Evolutionary conservation across 495 filamentous ascomycete genomes (phyloP).

Genomic region (Rhizodiscina lignyota): DNA sequence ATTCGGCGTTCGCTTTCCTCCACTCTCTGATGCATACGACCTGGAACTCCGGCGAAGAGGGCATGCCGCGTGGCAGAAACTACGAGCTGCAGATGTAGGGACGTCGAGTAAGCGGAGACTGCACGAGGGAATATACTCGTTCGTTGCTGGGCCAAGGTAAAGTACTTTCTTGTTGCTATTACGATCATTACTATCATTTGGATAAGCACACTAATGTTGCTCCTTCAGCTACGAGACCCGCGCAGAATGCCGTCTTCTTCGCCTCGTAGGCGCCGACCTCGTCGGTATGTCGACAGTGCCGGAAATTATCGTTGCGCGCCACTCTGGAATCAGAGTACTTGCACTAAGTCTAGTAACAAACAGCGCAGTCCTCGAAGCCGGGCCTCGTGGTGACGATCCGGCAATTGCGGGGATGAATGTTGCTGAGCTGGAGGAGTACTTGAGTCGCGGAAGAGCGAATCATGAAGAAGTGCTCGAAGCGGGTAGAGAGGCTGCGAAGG

Average conservation of each 20-base stretch:
- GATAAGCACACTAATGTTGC: slow-evolving; percentile 1
- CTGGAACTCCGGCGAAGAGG: slow-evolving; percentile 43
- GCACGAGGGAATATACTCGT: slow-evolving; percentile 64
- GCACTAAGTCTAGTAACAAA: slow-evolving; percentile 70
- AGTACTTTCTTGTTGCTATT: slow-evolving; percentile 6
- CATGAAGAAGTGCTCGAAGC: slow-evolving; percentile 60
- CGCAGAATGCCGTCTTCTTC: slow-evolving; percentile 61
- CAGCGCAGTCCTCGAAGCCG: slow-evolving; percentile 45
- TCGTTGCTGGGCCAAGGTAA: slow-evolving; percentile 54
- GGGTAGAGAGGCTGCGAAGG: slow-evolving; percentile 41
- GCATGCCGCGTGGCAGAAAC: slow-evolving; percentile 42
- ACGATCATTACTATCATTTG: background rate
- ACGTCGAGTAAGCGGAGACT: slow-evolving; percentile 30
- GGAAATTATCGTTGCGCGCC: slow-evolving; percentile 58
- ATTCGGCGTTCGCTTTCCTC: slow-evolving; percentile 54
- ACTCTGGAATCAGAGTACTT: slow-evolving; percentile 51
- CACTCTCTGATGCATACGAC: slow-evolving; percentile 64
- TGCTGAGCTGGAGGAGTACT: slow-evolving; percentile 34
- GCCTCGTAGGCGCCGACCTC: slow-evolving; percentile 47
- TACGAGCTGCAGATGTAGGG: too few relatives aligned
- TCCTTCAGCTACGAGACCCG: slow-evolving; percentile 50
- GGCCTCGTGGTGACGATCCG: slow-evolving; percentile 39
- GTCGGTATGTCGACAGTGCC: slow-evolving; percentile 72
- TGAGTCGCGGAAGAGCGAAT: slow-evolving; percentile 49
- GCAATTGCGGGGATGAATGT: slow-evolving; percentile 21